phyloP scores from a whole-genome alignment of 2,329 filamentous ascomycete genomes.

The Fusarium siculi region DNA sequence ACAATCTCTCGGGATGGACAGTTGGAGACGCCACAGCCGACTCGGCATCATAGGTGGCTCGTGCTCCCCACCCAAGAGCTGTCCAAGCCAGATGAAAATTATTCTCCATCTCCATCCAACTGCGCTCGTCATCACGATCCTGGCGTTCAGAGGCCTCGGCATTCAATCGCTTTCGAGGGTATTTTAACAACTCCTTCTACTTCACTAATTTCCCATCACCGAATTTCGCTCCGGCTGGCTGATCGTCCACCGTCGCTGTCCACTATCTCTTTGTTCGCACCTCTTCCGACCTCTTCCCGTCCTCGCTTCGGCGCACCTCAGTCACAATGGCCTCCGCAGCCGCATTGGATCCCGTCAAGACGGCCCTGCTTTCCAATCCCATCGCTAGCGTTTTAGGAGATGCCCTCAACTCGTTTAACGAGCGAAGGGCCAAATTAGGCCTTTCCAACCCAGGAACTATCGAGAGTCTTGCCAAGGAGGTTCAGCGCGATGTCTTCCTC shows the following conservation, averaged over 20 bases:
- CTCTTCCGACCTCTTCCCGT: constrained; percentile 39
- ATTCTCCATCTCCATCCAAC: constrained; percentile 48
- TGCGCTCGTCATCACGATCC: constrained; percentile 48
- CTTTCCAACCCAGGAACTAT: constrained; percentile 92
- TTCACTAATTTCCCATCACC: constrained; percentile 13
- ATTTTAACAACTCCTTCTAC: constrained; percentile 35
- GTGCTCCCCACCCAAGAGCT: constrained; percentile 45
- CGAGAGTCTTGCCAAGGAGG: constrained; percentile 89
- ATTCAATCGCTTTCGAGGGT: constrained; percentile 40
- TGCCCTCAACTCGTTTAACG: constrained; percentile 82
- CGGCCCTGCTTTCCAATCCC: constrained; percentile 79
- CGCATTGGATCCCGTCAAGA: constrained; percentile 62
- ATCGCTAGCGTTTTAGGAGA: constrained; percentile 76
- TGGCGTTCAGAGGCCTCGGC: constrained; percentile 44
- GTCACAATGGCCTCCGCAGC: constrained; percentile 62
- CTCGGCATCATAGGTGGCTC: constrained; percentile 45
- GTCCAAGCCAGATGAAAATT: constrained; percentile 50
- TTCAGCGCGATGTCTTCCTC: constrained; percentile 94
- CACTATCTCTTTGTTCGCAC: constrained; percentile 30
- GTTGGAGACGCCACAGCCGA: constrained; percentile 23
- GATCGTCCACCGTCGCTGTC: constrained; percentile 31
- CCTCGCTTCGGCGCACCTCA: constrained; percentile 42
- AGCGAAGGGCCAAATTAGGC: constrained; percentile 87
- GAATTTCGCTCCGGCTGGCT: constrained; percentile 6
- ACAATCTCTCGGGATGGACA: constrained; percentile 25